Evolutionary conservation across 1,139 yeast species (phyloP), one percentile per base, ranked within the genome.

Genomic region (Nakaseomyces glabratus): DNA sequence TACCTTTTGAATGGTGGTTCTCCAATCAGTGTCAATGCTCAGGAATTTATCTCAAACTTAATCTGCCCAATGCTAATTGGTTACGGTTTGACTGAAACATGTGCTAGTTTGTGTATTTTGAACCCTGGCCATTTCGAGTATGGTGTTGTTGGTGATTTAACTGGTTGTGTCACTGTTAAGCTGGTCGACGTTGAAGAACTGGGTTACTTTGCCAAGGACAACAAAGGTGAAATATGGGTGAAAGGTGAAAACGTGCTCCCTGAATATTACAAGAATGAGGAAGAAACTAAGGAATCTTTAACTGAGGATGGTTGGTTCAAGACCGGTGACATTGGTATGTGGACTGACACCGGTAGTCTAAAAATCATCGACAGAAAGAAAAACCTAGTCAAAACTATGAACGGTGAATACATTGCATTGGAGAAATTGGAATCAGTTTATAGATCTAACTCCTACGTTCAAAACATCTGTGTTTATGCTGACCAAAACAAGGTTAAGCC

Each of bases 301-400:
- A 75, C 84, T 35, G 67, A 68, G 36, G 95, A 85, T 46, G 58
- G 56, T 12, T 90, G 96, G 96, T 90, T 90, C 67, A 73, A 68
- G 58, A 90, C 98, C 29, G 99, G 99, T 60, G 99, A 90, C 62
- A 85, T 90, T 60, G 96, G 93, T 57, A 90, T 85, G 65, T 86
- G 96, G 95, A 72, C 90, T 32, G 45, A 74, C 12, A 70, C 68
- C 46, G 98, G 98, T 48, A 76, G 76, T 39, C 68, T 93, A 55
- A 76, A 70, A 55, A 69, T 90, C 44, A 82, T 93, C 59, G 99
- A 90, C 65, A 82, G 99, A 60, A 82, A 76, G 68, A 90, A 90
- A 77, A 90, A 93, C 60, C 70, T 90, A 61, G 94, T 90, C 51
- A 90, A 90, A 71, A 93, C 98, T 14, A 69, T 75, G 54, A 88